phyloP scores from a whole-genome alignment of 495 filamentous ascomycete species.

The Corynascus novoguineensis region DNA sequence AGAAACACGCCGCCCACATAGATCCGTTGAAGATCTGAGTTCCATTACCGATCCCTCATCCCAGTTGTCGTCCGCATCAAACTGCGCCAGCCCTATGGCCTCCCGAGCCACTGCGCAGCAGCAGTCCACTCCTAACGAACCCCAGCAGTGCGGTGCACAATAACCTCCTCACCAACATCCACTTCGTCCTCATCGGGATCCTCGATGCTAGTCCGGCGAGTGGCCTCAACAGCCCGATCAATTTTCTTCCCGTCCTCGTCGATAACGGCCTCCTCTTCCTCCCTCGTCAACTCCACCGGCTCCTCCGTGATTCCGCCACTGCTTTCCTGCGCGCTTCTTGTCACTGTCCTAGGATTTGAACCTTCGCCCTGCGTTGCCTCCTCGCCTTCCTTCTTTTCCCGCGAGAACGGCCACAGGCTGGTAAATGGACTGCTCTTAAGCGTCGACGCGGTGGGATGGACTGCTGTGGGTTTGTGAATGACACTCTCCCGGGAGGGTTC shows the following conservation, averaged over 20 bases:
- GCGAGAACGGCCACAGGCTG: slow-evolving; percentile 45
- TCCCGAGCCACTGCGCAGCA: neutral
- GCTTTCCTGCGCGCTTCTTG: neutral
- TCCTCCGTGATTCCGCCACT: slow-evolving; percentile 25
- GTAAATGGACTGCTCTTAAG: slow-evolving; percentile 38
- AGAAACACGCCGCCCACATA: neutral
- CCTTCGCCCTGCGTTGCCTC: slow-evolving; percentile 8
- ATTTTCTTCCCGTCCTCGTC: slow-evolving; percentile 42
- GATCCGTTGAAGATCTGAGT: neutral
- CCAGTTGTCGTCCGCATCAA: neutral
- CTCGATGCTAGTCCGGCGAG: slow-evolving; percentile 50
- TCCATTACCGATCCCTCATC: slow-evolving; percentile 3
- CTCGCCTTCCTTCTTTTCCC: slow-evolving; percentile 21
- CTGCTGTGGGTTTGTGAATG: slow-evolving; percentile 42
- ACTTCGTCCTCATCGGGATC: slow-evolving; percentile 53
- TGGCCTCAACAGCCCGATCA: slow-evolving; percentile 46
- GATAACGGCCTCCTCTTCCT: slow-evolving; percentile 26
- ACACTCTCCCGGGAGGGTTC: slow-evolving; percentile 31
- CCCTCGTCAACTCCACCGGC: slow-evolving; percentile 25
- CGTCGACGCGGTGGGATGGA: slow-evolving; percentile 35
- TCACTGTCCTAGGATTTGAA: neutral
- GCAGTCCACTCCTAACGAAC: slow-evolving; percentile 11
- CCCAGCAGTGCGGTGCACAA: slow-evolving; percentile 17
- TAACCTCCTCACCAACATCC: slow-evolving; percentile 17
- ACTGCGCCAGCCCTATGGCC: neutral